These are phyloP conservation scores for Verticillium nonalfalfae DNA, from an alignment of 2,329 filamentous ascomycete genomes.

Conservation along the genomic window DNA sequence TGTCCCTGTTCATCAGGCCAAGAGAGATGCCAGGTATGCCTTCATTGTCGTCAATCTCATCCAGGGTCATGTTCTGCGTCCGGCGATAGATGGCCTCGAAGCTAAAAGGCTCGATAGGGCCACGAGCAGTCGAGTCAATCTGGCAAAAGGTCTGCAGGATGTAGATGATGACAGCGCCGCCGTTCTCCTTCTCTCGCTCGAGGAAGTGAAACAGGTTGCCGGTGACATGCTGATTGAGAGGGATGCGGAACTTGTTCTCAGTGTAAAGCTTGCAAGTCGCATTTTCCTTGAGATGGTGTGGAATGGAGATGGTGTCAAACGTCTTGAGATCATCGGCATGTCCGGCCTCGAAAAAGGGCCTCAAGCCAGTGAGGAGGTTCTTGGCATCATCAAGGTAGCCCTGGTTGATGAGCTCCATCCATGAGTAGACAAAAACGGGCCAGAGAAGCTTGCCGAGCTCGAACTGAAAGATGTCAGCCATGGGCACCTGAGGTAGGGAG, in stretches of 20 bases:
- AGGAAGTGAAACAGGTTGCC: conserved; percentile 81
- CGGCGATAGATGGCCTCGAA: conserved; percentile 54
- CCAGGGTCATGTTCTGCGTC: conserved; percentile 54
- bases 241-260: conserved; percentile 82
- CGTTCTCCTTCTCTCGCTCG: conserved; percentile 77
- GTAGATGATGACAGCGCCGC: conserved; percentile 70
- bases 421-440: conserved; percentile 93
- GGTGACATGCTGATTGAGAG: conserved; percentile 79
- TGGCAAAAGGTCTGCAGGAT: conserved; percentile 60
- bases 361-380: conserved; percentile 64
- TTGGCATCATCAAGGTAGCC: conserved; percentile 68
- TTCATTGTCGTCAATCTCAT: conserved; percentile 57
- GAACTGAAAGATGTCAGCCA: conserved; percentile 44
- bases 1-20: conserved; percentile 54
- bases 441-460: conserved; percentile 84
- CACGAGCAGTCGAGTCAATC: conserved; percentile 51
- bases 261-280: conserved; percentile 73
- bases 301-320: conserved; percentile 67
- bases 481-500: not conserved
- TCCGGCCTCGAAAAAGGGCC: conserved; percentile 63
- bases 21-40: conserved; percentile 59
- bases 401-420: conserved; percentile 69
- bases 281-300: conserved; percentile 74
- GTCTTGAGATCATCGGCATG: conserved; percentile 75
- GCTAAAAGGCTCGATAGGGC: conserved; percentile 58